A percentile compares a stretch with the other conserved stretches of the same genome.
Conservation (phyloP, 2,329 filamentous ascomycete genomes). For the Trichoderma cornu-damae region DNA sequence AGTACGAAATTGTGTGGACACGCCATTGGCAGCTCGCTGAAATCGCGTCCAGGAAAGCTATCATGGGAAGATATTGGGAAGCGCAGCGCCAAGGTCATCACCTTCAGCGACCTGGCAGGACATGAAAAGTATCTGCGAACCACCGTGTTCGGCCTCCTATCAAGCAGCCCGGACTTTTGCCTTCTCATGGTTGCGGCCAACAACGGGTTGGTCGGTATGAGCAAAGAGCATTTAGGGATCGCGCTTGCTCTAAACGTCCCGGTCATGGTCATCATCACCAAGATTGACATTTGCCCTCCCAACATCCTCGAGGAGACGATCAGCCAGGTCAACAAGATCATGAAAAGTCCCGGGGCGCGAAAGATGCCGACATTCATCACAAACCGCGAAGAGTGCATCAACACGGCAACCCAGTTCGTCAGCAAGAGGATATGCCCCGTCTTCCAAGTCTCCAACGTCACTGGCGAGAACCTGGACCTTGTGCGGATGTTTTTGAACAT, state of each 20-base stretch:
- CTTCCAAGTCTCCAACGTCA: constrained; percentile 98
- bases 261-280: constrained; percentile 96
- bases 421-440: constrained; percentile 93
- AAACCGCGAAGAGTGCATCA: constrained; percentile 83
- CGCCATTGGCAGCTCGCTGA: not conserved
- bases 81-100: constrained; percentile 91
- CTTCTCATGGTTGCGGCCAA: constrained; percentile 98
- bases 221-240: constrained; percentile 94
- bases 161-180: constrained; percentile 95
- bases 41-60: constrained; percentile 47
- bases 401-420: constrained; percentile 93
- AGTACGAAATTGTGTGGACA: constrained; percentile 33
- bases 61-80: constrained; percentile 98
- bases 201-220: constrained; percentile 96
- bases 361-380: constrained; percentile 98
- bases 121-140: constrained; percentile 94
- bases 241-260: constrained; percentile 92
- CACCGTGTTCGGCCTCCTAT: constrained; percentile 91
- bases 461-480: constrained; percentile 81
- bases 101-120: constrained; percentile 90
- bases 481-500: constrained; percentile 94
- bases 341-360: constrained; percentile 86
- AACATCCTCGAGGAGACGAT: constrained; percentile 93
- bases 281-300: constrained; percentile 96
- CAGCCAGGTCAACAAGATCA: constrained; percentile 81